Evolutionary conservation across 768 basidiomycete genomes (phyloP).

Genomic region (Boletellus ananas): DNA sequence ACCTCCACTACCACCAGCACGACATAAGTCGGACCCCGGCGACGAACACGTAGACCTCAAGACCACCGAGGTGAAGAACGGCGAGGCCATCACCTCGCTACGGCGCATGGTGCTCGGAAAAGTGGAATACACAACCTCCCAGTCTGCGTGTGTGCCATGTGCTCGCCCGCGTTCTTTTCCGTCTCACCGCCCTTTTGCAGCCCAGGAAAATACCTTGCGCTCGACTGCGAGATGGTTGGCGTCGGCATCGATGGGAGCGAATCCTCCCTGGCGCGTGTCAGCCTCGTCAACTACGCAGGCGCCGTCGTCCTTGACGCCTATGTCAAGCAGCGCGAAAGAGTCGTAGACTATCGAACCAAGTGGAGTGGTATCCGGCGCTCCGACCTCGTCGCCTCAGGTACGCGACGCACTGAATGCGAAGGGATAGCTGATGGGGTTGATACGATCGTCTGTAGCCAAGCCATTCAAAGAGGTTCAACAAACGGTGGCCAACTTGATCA

Average conservation of each 20-base stretch:
- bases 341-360: constrained; percentile 90
- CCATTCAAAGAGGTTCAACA: constrained; percentile 78
- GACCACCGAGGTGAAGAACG: constrained; percentile 36
- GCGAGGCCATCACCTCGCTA: constrained; percentile 45
- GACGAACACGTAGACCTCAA: constrained; percentile 18
- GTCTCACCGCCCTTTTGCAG: constrained; percentile 30
- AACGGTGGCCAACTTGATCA: constrained; percentile 68
- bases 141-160: constrained; percentile 42
- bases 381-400: constrained; percentile 67
- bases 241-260: constrained; percentile 81
- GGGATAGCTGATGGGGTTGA: not conserved
- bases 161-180: not conserved
- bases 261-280: constrained; percentile 84
- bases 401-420: not conserved
- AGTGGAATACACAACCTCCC: constrained; percentile 36
- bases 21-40: not conserved
- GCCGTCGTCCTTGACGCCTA: constrained; percentile 77
- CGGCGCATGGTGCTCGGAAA: constrained; percentile 54
- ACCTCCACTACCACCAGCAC: constrained; percentile 1
- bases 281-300: constrained; percentile 86
- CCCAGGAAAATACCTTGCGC: constrained; percentile 70
- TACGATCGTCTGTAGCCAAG: constrained; percentile 49
- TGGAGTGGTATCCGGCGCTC: constrained; percentile 77
- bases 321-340: constrained; percentile 80
- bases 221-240: constrained; percentile 99